These are phyloP conservation scores for Epichloe elymi DNA, from an alignment of 2,329 filamentous ascomycete genomes.

Conservation along the genomic window DNA sequence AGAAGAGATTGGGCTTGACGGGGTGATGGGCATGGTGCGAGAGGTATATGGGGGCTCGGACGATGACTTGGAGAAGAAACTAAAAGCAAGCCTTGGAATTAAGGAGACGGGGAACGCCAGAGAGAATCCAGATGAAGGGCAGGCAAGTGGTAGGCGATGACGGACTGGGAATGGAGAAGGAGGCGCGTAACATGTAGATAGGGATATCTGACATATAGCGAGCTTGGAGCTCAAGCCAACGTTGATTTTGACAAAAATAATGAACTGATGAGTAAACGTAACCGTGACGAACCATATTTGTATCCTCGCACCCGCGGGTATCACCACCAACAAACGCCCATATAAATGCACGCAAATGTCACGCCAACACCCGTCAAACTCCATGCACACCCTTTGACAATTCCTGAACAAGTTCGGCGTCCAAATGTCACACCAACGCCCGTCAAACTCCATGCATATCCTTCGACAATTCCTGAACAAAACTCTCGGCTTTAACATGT, in stretches of 20 bases:
- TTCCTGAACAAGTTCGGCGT: not conserved
- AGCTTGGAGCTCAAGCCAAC: not conserved
- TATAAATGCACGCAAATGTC: not conserved
- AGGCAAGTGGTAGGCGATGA: conserved; percentile 3
- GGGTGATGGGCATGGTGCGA: conserved; percentile 57
- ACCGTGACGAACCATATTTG: not conserved
- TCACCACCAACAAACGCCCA: not conserved
- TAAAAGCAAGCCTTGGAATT: conserved; percentile 49
- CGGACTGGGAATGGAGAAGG: not conserved
- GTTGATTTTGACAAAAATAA: not conserved
- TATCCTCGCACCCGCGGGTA: not conserved
- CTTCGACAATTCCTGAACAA: not conserved
- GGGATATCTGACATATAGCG: not conserved
- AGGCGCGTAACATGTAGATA: not conserved
- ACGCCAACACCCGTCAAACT: not conserved
- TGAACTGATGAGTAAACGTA: not conserved
- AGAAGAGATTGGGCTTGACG: conserved; percentile 68
- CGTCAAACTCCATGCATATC: not conserved
- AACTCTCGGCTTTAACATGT: not conserved
- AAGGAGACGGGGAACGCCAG: conserved; percentile 14
- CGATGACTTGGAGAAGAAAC: conserved; percentile 43
- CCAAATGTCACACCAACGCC: not conserved
- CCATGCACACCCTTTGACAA: not conserved
- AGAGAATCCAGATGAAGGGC: conserved; percentile 12
- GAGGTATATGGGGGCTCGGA: conserved; percentile 42